Conservation (phyloP, 768 basidiomycete genomes). For the Wakefieldia striispora region DNA sequence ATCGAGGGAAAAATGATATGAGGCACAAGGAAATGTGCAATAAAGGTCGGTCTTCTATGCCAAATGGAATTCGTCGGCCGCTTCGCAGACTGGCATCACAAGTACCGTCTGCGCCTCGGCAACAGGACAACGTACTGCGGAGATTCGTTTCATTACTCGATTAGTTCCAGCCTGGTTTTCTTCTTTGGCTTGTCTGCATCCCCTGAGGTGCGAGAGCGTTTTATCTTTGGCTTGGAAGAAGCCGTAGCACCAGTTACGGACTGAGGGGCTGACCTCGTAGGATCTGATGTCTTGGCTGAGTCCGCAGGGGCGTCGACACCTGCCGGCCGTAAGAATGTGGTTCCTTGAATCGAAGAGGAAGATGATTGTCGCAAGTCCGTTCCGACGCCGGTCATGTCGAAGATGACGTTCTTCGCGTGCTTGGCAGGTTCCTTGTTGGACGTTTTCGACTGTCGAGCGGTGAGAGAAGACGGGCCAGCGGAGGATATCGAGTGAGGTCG, state of each 20-base stretch:
- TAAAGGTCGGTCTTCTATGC: conserved; percentile 22
- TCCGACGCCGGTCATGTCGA: conserved; percentile 48
- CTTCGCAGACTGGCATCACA: conserved; percentile 18
- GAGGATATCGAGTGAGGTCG: conserved; percentile 26
- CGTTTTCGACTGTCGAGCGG: conserved; percentile 17
- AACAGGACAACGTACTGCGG: conserved; percentile 20
- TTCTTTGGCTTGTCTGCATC: conserved; percentile 19
- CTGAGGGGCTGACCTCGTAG: conserved; percentile 4
- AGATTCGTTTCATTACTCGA: conserved; percentile 23
- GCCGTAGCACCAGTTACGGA: conserved; percentile 5
- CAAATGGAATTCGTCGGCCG: conserved; percentile 7
- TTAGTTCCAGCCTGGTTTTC: conserved; percentile 23
- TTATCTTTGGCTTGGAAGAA: conserved; percentile 13
- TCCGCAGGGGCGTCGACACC: conserved; percentile 22
- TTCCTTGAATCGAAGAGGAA: conserved; percentile 9
- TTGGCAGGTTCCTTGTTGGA: conserved; percentile 27
- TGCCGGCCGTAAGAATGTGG: conserved; percentile 20
- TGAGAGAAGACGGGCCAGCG: conserved; percentile 3
- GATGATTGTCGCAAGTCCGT: conserved; percentile 43
- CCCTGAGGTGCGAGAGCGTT: conserved; percentile 23
- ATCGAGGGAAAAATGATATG: conserved; percentile 10
- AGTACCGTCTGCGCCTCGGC: conserved; percentile 13
- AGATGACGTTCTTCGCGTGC: conserved; percentile 44
- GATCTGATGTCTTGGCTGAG: conserved; percentile 5
- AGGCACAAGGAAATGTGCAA: conserved; percentile 6